Conservation (phyloP, 23 red algal genomes). For the Gracilariopsis chorda region DNA sequence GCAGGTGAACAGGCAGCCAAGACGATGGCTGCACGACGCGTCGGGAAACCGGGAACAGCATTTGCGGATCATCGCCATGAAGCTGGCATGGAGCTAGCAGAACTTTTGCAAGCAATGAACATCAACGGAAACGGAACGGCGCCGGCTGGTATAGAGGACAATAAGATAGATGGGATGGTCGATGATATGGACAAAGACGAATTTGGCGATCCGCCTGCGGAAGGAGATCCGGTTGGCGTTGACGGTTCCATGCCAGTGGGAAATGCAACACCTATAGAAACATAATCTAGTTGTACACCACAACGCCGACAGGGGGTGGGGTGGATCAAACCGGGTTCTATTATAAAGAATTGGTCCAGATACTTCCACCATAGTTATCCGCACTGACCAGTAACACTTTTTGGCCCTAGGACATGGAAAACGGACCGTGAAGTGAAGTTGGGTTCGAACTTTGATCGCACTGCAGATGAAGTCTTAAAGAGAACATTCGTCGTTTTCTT, state of each 20-base stretch:
- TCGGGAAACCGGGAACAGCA: slow-evolving; percentile 13
- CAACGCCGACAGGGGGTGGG: too few species aligned
- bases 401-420: too few species aligned
- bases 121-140: slow-evolving; percentile 55
- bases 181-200: neutral
- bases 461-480: neutral
- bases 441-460: too few species aligned
- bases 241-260: neutral
- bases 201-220: neutral
- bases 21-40: slow-evolving; percentile 35
- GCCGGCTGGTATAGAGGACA: slow-evolving; percentile 12
- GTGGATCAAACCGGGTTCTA: too few species aligned
- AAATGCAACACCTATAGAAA: neutral
- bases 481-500: neutral
- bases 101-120: slow-evolving; percentile 65
- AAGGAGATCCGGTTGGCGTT: neutral
- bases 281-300: too few species aligned
- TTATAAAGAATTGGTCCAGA: too few species aligned
- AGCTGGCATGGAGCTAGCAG: slow-evolving; percentile 55
- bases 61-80: slow-evolving; percentile 72
- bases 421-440: too few species aligned
- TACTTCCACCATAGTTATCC: too few species aligned
- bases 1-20: slow-evolving; percentile 60
- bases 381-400: too few species aligned
- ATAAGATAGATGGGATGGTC: neutral